These are phyloP conservation scores for Taphrina betulina DNA, from an alignment of 1,139 yeast genomes.

Conservation along the genomic window DNA sequence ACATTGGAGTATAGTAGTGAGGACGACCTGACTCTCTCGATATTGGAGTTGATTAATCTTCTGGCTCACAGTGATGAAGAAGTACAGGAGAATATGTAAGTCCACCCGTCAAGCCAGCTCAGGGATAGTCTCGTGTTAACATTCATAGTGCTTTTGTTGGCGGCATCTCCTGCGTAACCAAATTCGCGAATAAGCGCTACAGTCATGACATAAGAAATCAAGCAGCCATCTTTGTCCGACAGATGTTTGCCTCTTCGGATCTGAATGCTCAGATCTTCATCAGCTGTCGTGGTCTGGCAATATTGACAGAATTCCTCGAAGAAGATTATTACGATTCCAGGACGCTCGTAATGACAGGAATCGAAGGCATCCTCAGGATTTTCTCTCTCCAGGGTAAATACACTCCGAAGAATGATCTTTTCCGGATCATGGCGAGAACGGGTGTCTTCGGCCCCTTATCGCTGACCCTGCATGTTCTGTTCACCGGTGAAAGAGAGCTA, in stretches of 20 bases:
- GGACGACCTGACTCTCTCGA: constrained; percentile 48
- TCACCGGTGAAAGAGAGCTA: constrained; percentile 36
- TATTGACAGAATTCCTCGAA: constrained; percentile 55
- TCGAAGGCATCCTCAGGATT: constrained; percentile 52
- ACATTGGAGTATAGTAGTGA: constrained; percentile 48
- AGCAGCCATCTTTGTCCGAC: constrained; percentile 50
- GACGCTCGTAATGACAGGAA: constrained; percentile 52
- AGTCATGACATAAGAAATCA: constrained; percentile 48
- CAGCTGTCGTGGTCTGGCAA: constrained; percentile 58
- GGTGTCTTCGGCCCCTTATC: constrained; percentile 56
- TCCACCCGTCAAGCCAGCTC: background rate
- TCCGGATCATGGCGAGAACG: constrained; percentile 55
- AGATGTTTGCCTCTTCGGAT: constrained; percentile 47
- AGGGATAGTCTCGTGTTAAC: background rate
- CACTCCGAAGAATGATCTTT: constrained; percentile 54
- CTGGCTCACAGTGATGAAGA: constrained; percentile 47
- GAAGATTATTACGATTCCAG: constrained; percentile 51
- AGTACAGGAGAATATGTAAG: constrained; percentile 51
- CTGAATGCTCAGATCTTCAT: constrained; percentile 54
- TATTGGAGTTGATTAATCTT: constrained; percentile 49
- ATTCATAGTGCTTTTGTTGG: constrained; percentile 51
- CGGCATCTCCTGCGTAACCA: constrained; percentile 54
- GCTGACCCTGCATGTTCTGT: constrained; percentile 47
- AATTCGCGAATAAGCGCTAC: constrained; percentile 47
- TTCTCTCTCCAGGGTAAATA: constrained; percentile 47